Evolutionary conservation across 2,329 filamentous ascomycete genomes (phyloP).

Genomic region (Xylariaceae sp.): DNA sequence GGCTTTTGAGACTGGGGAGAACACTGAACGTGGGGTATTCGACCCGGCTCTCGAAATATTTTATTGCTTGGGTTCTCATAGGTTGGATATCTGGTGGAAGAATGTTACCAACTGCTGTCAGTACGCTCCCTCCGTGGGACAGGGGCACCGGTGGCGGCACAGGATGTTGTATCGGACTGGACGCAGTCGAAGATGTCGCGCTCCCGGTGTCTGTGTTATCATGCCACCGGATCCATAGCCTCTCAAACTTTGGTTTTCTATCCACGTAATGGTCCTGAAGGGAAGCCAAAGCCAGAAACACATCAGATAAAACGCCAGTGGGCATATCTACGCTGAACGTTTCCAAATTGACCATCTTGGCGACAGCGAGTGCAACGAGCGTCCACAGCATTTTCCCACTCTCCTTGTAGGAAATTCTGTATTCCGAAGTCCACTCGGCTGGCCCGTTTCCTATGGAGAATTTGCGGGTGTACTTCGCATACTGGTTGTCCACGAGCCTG

Average conservation of each 20-base stretch:
- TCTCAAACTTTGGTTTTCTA: constrained; percentile 61
- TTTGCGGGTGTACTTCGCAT: constrained; percentile 73
- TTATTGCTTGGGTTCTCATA: constrained; percentile 33
- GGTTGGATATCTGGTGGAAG: constrained; percentile 25
- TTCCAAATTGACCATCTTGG: constrained; percentile 77
- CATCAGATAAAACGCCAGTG: constrained; percentile 74
- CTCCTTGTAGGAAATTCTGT: constrained; percentile 77
- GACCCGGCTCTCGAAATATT: constrained; percentile 53
- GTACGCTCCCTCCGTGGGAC: constrained; percentile 7
- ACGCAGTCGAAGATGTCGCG: constrained; percentile 30
- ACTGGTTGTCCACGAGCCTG: constrained; percentile 53
- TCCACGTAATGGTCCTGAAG: constrained; percentile 58
- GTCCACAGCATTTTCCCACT: constrained; percentile 87
- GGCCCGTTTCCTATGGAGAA: constrained; percentile 84
- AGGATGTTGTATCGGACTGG: constrained; percentile 20
- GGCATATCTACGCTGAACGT: constrained; percentile 88
- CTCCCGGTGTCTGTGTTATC: constrained; percentile 59
- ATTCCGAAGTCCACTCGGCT: constrained; percentile 72
- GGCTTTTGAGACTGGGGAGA: constrained; percentile 67
- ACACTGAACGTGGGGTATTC: constrained; percentile 79
- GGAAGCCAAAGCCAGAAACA: constrained; percentile 74
- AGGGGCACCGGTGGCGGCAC: constrained; percentile 18
- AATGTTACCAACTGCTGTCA: constrained; percentile 15
- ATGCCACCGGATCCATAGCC: constrained; percentile 79
- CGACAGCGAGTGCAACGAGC: constrained; percentile 72